phyloP scores from a whole-genome alignment of 352 stramenopile species.

The Phytophthora cactorum region DNA sequence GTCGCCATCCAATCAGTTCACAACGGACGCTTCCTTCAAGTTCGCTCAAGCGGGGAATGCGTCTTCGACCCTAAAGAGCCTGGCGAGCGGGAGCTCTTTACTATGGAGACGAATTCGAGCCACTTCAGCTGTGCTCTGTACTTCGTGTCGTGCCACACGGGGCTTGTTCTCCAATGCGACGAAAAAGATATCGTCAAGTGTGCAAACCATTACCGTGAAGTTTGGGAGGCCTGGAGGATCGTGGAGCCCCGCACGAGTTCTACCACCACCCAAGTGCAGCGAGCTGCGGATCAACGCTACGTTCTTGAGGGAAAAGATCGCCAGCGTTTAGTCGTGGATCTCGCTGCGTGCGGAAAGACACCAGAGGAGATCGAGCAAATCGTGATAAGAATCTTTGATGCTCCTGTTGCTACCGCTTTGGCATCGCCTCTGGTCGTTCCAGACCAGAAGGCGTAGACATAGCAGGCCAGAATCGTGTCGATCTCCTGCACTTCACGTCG shows the following conservation, averaged over 20 bases:
- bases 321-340: conserved; percentile 30
- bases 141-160: conserved; percentile 40
- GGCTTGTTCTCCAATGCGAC: conserved; percentile 35
- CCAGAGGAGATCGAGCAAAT: conserved; percentile 38
- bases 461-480: too few relatives aligned
- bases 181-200: conserved; percentile 28
- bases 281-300: not conserved
- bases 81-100: conserved; percentile 39
- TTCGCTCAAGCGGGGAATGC: conserved; percentile 31
- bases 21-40: conserved; percentile 37
- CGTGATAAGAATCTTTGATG: conserved; percentile 34
- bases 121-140: conserved; percentile 17
- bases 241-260: conserved; percentile 19
- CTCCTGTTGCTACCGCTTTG: conserved; percentile 2
- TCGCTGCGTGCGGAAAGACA: conserved; percentile 33
- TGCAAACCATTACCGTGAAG: conserved; percentile 22
- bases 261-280: not conserved
- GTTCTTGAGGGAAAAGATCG: conserved; percentile 16
- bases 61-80: conserved; percentile 37
- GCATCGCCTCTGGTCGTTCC: conserved; percentile 17
- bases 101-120: conserved; percentile 36
- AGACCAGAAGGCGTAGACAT: conserved; percentile 17
- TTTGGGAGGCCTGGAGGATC: conserved; percentile 34
- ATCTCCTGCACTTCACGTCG: not conserved
- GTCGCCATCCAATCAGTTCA: conserved; percentile 33